Conservation (phyloP, 176 grass and related monocot species). For the Dactylis glomerata region DNA sequence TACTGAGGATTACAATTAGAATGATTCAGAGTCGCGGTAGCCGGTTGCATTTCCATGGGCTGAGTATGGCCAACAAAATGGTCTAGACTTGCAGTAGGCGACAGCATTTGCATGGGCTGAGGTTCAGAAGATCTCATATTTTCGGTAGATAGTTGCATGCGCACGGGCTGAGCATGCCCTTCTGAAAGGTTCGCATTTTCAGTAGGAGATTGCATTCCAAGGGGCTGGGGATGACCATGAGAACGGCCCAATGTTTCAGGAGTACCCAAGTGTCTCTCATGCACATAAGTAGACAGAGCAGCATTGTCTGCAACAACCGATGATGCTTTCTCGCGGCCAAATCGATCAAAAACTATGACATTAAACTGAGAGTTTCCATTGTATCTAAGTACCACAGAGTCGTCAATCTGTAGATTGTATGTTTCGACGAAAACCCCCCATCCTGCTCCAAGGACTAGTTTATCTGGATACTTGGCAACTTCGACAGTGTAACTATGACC, state of each 20-base stretch:
- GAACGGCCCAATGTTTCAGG: not conserved
- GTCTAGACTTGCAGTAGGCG: not conserved
- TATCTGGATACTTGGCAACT: conserved; percentile 17
- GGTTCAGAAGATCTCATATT: not conserved
- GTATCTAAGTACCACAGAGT: not conserved
- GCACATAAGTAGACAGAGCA: conserved; percentile 2
- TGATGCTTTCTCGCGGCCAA: conserved; percentile 2
- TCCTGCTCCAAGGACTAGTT: not conserved
- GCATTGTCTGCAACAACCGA: not conserved
- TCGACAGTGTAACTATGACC: not conserved
- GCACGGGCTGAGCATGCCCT: not conserved
- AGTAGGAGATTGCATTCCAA: not conserved
- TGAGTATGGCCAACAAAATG: not conserved
- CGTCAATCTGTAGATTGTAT: not conserved
- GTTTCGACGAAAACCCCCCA: not conserved
- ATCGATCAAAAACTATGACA: conserved; percentile 1
- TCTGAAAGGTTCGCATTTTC: not conserved
- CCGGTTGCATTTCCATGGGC: not conserved
- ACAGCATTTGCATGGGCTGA: not conserved
- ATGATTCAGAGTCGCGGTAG: not conserved
- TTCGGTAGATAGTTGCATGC: not conserved
- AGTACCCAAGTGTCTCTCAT: not conserved
- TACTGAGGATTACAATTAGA: not conserved
- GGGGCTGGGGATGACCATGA: not conserved
- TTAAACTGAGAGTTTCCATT: not conserved